phyloP scores from a whole-genome alignment of 768 basidiomycete species.

The Calocybe indica region DNA sequence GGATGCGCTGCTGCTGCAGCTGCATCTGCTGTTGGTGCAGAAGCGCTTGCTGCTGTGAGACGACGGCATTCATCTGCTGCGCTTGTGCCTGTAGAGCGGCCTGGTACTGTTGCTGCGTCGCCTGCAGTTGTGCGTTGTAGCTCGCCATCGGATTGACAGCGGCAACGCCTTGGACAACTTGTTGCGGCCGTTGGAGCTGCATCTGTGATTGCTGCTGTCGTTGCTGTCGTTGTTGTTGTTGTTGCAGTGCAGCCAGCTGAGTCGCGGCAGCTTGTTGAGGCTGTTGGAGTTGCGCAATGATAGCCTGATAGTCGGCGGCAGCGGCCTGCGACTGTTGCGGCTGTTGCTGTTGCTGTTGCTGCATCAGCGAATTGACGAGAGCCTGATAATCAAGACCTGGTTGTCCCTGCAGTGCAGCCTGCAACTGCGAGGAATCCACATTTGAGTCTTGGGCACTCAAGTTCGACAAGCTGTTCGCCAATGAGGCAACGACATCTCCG shows the following conservation, averaged over 20 bases:
- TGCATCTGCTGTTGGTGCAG: slow-evolving; percentile 2
- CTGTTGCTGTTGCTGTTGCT: slow-evolving; percentile 21
- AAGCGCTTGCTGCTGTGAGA: background rate
- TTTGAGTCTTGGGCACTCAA: slow-evolving; percentile 4
- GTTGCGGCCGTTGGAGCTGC: background rate
- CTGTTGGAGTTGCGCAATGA: slow-evolving; percentile 8
- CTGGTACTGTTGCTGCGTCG: background rate
- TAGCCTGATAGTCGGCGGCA: slow-evolving; percentile 7
- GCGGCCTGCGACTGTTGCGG: background rate
- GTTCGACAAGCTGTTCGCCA: slow-evolving; percentile 13
- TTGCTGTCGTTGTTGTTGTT: background rate
- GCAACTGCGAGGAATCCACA: slow-evolving; percentile 14
- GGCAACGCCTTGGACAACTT: no score
- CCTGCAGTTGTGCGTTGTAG: slow-evolving; percentile 3
- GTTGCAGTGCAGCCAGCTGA: slow-evolving; percentile 4
- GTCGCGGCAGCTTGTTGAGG: slow-evolving; percentile 3
- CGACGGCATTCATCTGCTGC: background rate
- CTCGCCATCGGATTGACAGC: no score
- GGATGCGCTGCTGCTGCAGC: background rate
- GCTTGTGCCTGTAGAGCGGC: background rate
- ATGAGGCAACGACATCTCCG: slow-evolving; percentile 1
- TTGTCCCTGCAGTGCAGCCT: slow-evolving; percentile 22
- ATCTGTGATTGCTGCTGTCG: background rate
- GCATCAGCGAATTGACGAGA: slow-evolving; percentile 20
- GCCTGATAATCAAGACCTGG: slow-evolving; percentile 25